Conservation (phyloP, 2,329 filamentous ascomycete genomes). For the Arthrobotrys sphaeroides region DNA sequence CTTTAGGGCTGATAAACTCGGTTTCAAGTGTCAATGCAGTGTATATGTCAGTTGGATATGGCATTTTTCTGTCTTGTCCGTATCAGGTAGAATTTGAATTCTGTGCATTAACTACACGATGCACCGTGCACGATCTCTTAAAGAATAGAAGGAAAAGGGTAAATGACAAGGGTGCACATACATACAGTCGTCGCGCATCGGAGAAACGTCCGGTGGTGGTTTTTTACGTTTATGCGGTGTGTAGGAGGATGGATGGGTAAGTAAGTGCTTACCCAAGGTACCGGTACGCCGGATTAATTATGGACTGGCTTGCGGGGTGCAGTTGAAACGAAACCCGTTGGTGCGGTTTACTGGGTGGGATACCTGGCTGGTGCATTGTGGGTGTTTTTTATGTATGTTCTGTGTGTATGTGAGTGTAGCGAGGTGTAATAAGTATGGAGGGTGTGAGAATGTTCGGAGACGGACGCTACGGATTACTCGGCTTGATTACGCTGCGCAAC, state of each 20-base stretch:
- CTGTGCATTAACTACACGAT: neutral
- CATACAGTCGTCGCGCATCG: slow-evolving; percentile 31
- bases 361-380: slow-evolving; percentile 3
- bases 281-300: slow-evolving; percentile 42
- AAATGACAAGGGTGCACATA: slow-evolving; percentile 12
- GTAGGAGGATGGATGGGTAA: too few species aligned
- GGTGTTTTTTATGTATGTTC: neutral
- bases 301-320: slow-evolving; percentile 37
- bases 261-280: slow-evolving; percentile 26
- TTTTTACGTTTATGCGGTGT: neutral
- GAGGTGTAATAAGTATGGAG: too few species aligned
- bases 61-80: neutral
- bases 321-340: slow-evolving; percentile 43
- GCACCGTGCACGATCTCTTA: slow-evolving; percentile 10
- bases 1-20: slow-evolving; percentile 5
- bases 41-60: neutral
- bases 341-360: slow-evolving; percentile 6
- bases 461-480: neutral
- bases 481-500: neutral
- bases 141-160: neutral
- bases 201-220: neutral
- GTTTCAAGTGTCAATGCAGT: slow-evolving; percentile 11
- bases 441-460: neutral
- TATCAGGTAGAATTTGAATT: too few species aligned
- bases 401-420: neutral